A percentile compares a stretch with the other conserved stretches of the same genome.
phyloP scores from a whole-genome alignment of 805 yeast genomes.

The Saturnispora sekii region DNA sequence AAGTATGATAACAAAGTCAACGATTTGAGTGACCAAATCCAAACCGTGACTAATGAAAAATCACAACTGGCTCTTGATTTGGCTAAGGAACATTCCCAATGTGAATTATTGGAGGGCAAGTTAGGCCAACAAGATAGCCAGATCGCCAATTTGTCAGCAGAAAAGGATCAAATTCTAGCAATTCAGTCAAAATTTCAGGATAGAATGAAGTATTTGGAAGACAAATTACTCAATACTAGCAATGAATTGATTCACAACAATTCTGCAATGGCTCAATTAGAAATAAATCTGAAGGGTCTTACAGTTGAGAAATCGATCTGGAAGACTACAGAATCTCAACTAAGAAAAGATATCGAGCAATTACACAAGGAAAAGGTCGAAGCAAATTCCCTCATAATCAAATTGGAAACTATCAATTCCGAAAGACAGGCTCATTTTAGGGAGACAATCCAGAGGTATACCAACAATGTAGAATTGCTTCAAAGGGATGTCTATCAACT shows the following conservation, averaged over 20 bases:
- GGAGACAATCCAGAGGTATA: conserved; percentile 41
- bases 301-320: conserved; percentile 47
- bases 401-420: conserved; percentile 48
- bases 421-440: conserved; percentile 49
- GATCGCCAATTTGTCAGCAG: conserved; percentile 32
- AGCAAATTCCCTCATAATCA: conserved; percentile 46
- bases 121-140: conserved; percentile 32
- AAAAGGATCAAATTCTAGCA: conserved; percentile 35
- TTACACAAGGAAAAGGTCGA: conserved; percentile 50
- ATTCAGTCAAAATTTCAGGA: conserved; percentile 34
- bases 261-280: conserved; percentile 33
- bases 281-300: conserved; percentile 37
- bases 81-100: conserved; percentile 46
- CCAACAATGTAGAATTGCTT: conserved; percentile 39
- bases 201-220: conserved; percentile 37
- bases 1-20: conserved; percentile 29
- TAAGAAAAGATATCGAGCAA: conserved; percentile 42
- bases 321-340: conserved; percentile 37
- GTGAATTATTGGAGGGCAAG: conserved; percentile 45
- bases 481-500: conserved; percentile 36
- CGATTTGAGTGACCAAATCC: conserved; percentile 19
- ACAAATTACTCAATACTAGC: conserved; percentile 35
- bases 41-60: conserved; percentile 22
- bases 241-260: conserved; percentile 50
- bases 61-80: conserved; percentile 39